These are phyloP conservation scores for Erythrophleum fordii DNA, from an alignment of 306 rosid genomes.

Conservation along the genomic window DNA sequence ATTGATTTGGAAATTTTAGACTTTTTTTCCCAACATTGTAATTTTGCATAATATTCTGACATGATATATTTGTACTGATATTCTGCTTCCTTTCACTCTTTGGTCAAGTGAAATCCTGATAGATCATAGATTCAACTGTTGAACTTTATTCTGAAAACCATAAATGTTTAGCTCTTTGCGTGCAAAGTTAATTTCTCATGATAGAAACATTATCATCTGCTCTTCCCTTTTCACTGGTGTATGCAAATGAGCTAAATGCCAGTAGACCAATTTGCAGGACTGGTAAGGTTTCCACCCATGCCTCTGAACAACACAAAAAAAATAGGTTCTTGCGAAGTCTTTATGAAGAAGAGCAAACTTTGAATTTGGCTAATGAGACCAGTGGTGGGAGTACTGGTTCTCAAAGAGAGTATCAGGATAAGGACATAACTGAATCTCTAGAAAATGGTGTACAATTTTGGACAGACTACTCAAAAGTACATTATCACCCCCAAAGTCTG, in stretches of 20 bases:
- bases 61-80: neutral
- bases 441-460: slow-evolving; percentile 74
- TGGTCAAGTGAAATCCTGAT: neutral
- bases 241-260: slow-evolving; percentile 38
- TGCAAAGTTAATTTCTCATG: neutral
- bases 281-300: slow-evolving; percentile 71
- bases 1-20: neutral
- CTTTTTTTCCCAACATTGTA: neutral
- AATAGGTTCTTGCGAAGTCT: slow-evolving; percentile 83
- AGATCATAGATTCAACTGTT: neutral
- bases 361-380: slow-evolving; percentile 39
- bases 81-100: neutral
- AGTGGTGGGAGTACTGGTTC: slow-evolving; percentile 37
- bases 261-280: slow-evolving; percentile 61
- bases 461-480: slow-evolving; percentile 96
- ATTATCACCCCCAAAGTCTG: slow-evolving; percentile 83
- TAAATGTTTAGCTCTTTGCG: neutral
- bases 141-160: neutral
- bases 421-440: slow-evolving; percentile 63
- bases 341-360: slow-evolving; percentile 59
- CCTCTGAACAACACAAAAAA: slow-evolving; percentile 58
- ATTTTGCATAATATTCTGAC: neutral
- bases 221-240: neutral
- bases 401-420: slow-evolving; percentile 58
- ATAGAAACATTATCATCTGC: neutral